Base-by-base conservation (phyloP, 805 yeast species). In the Alloascoidea hylecoeti region DNA sequence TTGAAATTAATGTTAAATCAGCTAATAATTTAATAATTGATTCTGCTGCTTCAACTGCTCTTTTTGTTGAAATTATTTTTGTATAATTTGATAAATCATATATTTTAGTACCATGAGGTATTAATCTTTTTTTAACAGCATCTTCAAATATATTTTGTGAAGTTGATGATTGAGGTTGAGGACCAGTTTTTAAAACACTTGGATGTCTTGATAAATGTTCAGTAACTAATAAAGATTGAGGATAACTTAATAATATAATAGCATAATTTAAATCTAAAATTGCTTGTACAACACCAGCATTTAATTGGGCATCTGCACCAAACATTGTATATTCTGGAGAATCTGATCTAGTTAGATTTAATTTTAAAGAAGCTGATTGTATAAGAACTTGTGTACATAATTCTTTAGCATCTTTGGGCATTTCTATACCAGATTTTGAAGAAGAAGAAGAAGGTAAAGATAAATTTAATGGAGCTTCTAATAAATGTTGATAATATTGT, bases 21-120 rank as follows among this genome's bases (percentile, higher is more conserved):
- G 30, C 30, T 9, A 23, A n/a, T n/a, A 23, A 9, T 23, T 23
- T 23, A 9, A 23, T 23, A n/a, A 23, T 23, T 9, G 30, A 23
- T 23, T 23, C 30, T 9, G 30, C 30, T 9, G 30, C 30, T n/a
- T 23, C 30, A 23, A 23, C n/a, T 23, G 30, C 30, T 23, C 30
- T 23, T 23, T 23, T 23, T 23, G 30, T 23, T n/a, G 30, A 23
- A 9, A 23, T 23, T 23, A n/a, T n/a, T 23, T 23, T 23, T n/a
- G n/a, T n/a, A n/a, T n/a, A n/a, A n/a, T n/a, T n/a, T n/a, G n/a
- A n/a, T n/a, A n/a, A n/a, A n/a, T n/a, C n/a, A n/a, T n/a, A n/a
- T n/a, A n/a, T n/a, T n/a, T n/a, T n/a, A n/a, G n/a, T n/a, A n/a
- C n/a, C n/a, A n/a, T n/a, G n/a, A n/a, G n/a, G n/a, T n/a, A n/a